These are phyloP conservation scores for Nicotiana benthamiana DNA, from an alignment of 257 asterid species.

Conservation along the genomic window DNA sequence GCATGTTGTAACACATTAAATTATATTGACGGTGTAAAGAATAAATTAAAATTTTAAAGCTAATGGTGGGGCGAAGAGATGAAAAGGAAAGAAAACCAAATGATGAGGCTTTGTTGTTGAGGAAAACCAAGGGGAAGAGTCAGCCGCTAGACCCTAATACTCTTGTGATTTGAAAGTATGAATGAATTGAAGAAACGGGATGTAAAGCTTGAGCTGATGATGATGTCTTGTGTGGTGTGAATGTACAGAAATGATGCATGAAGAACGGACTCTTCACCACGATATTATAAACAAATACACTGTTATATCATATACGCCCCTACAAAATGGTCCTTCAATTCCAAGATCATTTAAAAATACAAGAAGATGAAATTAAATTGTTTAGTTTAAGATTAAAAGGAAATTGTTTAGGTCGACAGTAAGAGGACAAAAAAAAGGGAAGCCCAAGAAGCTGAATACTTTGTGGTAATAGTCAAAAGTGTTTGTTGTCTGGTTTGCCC, in stretches of 20 bases:
- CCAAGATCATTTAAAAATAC: background rate
- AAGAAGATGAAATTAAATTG: background rate
- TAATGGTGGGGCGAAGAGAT: background rate
- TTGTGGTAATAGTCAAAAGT: background rate
- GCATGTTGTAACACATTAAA: too few relatives aligned
- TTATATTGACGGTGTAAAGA: too few relatives aligned
- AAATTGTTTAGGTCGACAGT: background rate
- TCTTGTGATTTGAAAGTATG: background rate
- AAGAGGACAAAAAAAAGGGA: background rate
- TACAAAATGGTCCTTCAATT: background rate
- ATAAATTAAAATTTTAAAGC: background rate
- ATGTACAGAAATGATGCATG: constrained; percentile 23
- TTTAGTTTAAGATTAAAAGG: background rate
- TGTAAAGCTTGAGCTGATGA: constrained; percentile 33
- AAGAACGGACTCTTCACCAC: constrained; percentile 11
- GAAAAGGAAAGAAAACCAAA: background rate
- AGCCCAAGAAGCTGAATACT: background rate
- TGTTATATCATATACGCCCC: background rate
- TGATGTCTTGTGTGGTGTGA: constrained; percentile 46
- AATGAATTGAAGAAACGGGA: constrained; percentile 18
- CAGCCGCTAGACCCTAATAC: background rate
- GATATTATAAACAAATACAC: background rate
- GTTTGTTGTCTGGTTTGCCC: background rate
- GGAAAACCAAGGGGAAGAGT: background rate
- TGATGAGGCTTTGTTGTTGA: constrained; percentile 23